Base-by-base conservation (phyloP, 768 basidiomycete genomes). In the Mycena olivaceomarginata region DNA sequence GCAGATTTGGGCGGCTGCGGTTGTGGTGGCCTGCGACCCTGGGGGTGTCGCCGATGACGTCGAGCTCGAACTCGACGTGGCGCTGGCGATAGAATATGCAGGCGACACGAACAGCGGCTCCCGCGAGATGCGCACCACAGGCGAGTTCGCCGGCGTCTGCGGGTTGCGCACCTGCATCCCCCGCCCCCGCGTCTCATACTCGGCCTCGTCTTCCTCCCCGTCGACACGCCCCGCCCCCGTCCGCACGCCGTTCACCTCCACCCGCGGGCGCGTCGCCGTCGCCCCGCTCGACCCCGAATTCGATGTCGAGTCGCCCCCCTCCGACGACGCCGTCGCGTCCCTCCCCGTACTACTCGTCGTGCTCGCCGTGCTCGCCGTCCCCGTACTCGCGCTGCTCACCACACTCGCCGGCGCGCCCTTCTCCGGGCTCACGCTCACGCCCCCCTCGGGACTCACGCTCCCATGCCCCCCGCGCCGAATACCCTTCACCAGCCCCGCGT, bases 71-170 rank as follows among this genome's bases (percentile, higher is more conserved):
- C 72, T 78, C 67, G 65, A 69, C 25, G 13, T 59, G 25, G 72
- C 56, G 20, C 18, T 53, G 15, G 51, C n/a, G 8, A 25, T 57
- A 9, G 56, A 57, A 31, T 57, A 13, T 25, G 56, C 56, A 11
- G 60, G 40, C 7, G 78, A 65, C 39, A 77, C 80, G 18, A 81
- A 79, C 20, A 80, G 74, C 25, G 85, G 83, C 56, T 77, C 82
- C 71, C 85, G 79, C 63, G 56, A 8, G 11, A 84, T 82, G 11
- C 77, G 67, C 25, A 88, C 82, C 9, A 90, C 83, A 22, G 93
- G 93, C 40, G 93, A 93, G 80, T 92, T 94, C 20, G 92, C 89
- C 10, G 93, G 93, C 1, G 93, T 94, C 20, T 91, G 91, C 67
- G 90, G 87, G 11, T 39, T 57, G 43, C 63, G 59, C 31, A 39